These are phyloP conservation scores for Hemileccinum rubropunctum DNA, from an alignment of 768 basidiomycete genomes.

Conservation along the genomic window DNA sequence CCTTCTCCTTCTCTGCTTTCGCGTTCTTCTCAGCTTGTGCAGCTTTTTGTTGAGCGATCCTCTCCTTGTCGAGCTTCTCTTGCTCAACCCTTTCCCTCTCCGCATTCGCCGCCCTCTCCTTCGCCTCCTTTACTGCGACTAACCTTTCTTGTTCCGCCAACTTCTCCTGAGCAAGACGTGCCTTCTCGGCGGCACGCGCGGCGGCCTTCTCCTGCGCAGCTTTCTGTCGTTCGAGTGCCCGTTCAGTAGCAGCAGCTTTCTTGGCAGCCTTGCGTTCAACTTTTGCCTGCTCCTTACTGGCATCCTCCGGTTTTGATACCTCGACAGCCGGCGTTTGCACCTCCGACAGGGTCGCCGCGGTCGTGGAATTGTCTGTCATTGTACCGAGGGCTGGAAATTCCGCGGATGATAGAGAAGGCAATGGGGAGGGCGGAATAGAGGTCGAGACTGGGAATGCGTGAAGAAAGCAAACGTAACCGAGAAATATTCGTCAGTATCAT, in stretches of 20 bases:
- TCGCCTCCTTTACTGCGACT: constrained; percentile 37
- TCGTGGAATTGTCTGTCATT: constrained; percentile 10
- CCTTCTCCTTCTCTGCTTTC: constrained; percentile 34
- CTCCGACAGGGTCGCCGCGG: constrained; percentile 15
- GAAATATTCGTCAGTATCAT: constrained; percentile 41
- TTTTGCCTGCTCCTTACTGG: constrained; percentile 50
- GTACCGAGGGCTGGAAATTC: constrained; percentile 71
- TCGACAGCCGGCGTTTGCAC: constrained; percentile 19
- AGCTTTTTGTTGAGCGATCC: constrained; percentile 27
- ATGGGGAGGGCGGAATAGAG: constrained; percentile 37
- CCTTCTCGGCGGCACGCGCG: constrained; percentile 49
- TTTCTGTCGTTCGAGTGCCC: constrained; percentile 58
- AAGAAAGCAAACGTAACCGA: constrained; percentile 20
- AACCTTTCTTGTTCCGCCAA: constrained; percentile 51
- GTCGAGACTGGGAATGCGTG: constrained; percentile 33
- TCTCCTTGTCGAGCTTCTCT: constrained; percentile 42
- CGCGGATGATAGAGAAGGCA: constrained; percentile 54
- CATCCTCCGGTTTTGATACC: constrained; percentile 31
- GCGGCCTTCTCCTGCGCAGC: constrained; percentile 57
- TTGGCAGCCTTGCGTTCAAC: constrained; percentile 62
- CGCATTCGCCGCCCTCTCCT: constrained; percentile 35
- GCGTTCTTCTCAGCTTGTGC: constrained; percentile 33
- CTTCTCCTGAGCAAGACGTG: constrained; percentile 52
- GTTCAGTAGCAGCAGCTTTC: constrained; percentile 60
- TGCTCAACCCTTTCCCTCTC: constrained; percentile 37